Conservation (phyloP, 2,329 filamentous ascomycete genomes). For the Metarhizium rileyi region DNA sequence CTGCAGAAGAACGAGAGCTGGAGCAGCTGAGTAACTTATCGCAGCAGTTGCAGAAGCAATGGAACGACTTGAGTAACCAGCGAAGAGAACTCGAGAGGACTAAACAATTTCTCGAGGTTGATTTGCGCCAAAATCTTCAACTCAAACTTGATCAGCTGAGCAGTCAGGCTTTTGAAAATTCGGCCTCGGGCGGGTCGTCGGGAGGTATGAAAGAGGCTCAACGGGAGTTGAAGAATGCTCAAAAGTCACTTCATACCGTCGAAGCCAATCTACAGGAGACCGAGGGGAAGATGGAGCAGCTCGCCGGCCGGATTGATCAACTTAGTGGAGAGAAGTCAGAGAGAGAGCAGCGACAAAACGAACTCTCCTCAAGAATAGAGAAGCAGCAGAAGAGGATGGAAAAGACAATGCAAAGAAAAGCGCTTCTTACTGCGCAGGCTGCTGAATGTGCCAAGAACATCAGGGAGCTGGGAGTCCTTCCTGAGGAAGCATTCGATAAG, state of each 20-base stretch:
- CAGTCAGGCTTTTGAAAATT: slow-evolving; percentile 60
- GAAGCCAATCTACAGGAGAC: slow-evolving; percentile 62
- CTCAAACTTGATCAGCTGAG: slow-evolving; percentile 81
- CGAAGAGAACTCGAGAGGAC: slow-evolving; percentile 69
- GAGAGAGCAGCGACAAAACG: slow-evolving; percentile 63
- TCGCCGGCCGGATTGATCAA: slow-evolving; percentile 41
- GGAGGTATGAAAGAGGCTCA: slow-evolving; percentile 68
- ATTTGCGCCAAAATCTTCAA: slow-evolving; percentile 80
- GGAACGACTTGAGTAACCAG: slow-evolving; percentile 62
- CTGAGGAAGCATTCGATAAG: slow-evolving; percentile 87
- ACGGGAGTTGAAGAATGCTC: slow-evolving; percentile 70
- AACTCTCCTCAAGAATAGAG: slow-evolving; percentile 68
- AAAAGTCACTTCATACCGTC: slow-evolving; percentile 56
- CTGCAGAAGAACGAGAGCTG: slow-evolving; percentile 73
- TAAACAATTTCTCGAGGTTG: slow-evolving; percentile 77
- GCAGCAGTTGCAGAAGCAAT: slow-evolving; percentile 66
- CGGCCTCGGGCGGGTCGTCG: slow-evolving; percentile 46
- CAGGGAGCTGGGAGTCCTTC: slow-evolving; percentile 82
- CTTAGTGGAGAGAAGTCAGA: slow-evolving; percentile 47
- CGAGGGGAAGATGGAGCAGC: slow-evolving; percentile 57
- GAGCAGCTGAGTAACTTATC: slow-evolving; percentile 59
- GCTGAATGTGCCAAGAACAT: slow-evolving; percentile 82
- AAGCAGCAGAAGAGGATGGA: slow-evolving; percentile 84
- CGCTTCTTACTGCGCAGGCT: slow-evolving; percentile 65
- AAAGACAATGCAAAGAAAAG: slow-evolving; percentile 83